Evolutionary conservation across 2,329 filamentous ascomycete species (phyloP), one percentile per base, ranked within the genome.

Genomic region (Neoscytalidium dimidiatum): DNA sequence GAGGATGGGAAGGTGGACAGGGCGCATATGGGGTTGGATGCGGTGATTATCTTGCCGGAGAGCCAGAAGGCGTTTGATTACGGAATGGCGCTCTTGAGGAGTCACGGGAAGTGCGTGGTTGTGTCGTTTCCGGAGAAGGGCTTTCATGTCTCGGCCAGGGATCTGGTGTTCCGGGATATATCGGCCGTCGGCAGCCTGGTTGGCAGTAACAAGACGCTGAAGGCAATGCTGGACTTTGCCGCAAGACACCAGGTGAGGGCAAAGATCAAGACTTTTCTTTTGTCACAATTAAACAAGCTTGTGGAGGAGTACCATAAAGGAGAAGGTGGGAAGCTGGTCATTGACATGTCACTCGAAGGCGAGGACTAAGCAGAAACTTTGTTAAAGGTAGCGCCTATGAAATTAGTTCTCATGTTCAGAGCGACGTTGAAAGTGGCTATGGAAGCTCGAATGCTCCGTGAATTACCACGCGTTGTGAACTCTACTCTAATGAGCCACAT

Each of bases 21-120:
- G 6, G 75, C 69, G 3, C 78, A 83, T 52, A 79, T 79, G 74
- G 82, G 82, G 0, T 68, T 82, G 19, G 81, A 83, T 68, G 78
- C 80, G 1, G 78, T 82, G 14, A 76, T 83, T 33, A 76, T 83
- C 11, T 70, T 83, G 21, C 80, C 81, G 0, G 82, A 83, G 67
- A 79, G 76, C 44, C 82, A 83, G 67, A 72, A 70, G 9, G 81
- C 78, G 0, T 83, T 83, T 67, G 80, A 83, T 65, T 83, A 81
- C 61, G 81, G 79, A 7, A 74, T 82, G 70, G 69, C 69, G 3
- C 70, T 83, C 5, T 67, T 83, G 21, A 77, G 77, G 52, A 80
- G 79, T 52, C 81, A 82, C 61, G 80, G 80, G 0, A 79, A 70
- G n/a, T 81, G 79, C 66, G 77, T 83, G 5, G 70, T 82, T 0